Evolutionary conservation across 305 asterid genomes (phyloP), one percentile per base, ranked within the genome.

Genomic region (Rubia occidens): DNA sequence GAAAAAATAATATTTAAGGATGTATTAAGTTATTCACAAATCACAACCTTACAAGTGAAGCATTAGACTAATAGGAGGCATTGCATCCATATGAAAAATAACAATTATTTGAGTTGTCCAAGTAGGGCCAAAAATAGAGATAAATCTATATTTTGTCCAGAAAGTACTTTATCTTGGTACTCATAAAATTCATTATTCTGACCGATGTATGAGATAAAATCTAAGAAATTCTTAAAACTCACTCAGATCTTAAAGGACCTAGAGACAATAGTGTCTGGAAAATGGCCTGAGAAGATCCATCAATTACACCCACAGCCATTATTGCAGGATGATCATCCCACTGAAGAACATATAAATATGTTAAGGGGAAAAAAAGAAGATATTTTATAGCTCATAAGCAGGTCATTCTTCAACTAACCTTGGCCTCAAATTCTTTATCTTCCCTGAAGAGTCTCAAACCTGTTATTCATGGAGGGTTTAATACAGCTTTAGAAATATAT

Each of bases 271-370:
- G 88, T n/a, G 96, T 91, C 81, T 87, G 97, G 77, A 90, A 94
- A 81, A 89, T 82, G 76, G 95, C 96, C 82, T 94, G 96, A 64
- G 96, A 94, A 76, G 93, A 82, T 74, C 91, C 97, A 80, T 87
- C 91, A 77, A 91, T 80, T 71, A 89, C 89, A 75, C 99, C 99
- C 83, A 94, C 99, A 59, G 95, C 99, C 99, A 94, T 94, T 74
- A 94, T 86, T 66, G 99, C 99, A 18, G 99, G 99, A 83, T 89
- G 95, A 80, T 90, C 96, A 78, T 87, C 92, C 99, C 96, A 91
- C 95, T 88, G 82, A 75, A 70, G 60, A 71, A 66, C 60, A 78
- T 26, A 70, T 66, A 60, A 82, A 72, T 59, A 60, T 21, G 67
- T 61, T 74, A 73, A 81, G 67, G 75, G 39, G 60, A 49, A 51